Evolutionary conservation across 805 yeast genomes (phyloP).

Genomic region (Saturnispora saitoi): DNA sequence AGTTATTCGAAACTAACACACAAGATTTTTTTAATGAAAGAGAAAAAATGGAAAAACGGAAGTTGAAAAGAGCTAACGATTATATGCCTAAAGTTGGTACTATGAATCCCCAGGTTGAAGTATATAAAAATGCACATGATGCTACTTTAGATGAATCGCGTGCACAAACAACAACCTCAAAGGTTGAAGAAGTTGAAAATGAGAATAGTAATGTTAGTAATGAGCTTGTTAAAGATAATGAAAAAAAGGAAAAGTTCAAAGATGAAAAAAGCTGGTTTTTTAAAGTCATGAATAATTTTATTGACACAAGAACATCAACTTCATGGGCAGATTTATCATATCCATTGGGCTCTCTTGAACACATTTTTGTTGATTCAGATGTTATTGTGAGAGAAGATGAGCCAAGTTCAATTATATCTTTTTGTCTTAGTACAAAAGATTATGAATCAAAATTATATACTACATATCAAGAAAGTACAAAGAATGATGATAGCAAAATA

Average conservation of each 20-base stretch:
- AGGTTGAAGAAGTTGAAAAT: background rate
- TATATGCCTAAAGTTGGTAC: slow-evolving; percentile 66
- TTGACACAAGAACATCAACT: slow-evolving; percentile 96
- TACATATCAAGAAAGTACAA: background rate
- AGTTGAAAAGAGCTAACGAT: slow-evolving; percentile 39
- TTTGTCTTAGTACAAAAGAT: slow-evolving; percentile 80
- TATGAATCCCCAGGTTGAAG: slow-evolving; percentile 83
- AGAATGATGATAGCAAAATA: background rate
- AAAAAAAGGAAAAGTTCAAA: slow-evolving; percentile 2
- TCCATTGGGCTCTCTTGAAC: slow-evolving; percentile 75
- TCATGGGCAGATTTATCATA: slow-evolving; percentile 89
- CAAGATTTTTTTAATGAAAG: slow-evolving; percentile 83
- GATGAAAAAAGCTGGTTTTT: slow-evolving; percentile 66
- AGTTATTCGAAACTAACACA: slow-evolving; percentile 51
- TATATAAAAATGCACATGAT: slow-evolving; percentile 79
- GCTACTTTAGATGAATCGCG: slow-evolving; percentile 32
- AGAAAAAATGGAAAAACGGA: slow-evolving; percentile 57
- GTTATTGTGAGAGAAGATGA: slow-evolving; percentile 94
- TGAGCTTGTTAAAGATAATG: slow-evolving; percentile 4
- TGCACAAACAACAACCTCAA: background rate
- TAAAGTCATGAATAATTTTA: slow-evolving; percentile 78
- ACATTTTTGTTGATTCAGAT: slow-evolving; percentile 86
- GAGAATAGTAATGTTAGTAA: background rate
- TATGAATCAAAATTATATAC: slow-evolving; percentile 37
- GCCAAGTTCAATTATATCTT: slow-evolving; percentile 89